Percentiles rank a stretch among this genome's conserved stretches.
Conservation (phyloP, 768 basidiomycete species). For the Panus rudis region DNA sequence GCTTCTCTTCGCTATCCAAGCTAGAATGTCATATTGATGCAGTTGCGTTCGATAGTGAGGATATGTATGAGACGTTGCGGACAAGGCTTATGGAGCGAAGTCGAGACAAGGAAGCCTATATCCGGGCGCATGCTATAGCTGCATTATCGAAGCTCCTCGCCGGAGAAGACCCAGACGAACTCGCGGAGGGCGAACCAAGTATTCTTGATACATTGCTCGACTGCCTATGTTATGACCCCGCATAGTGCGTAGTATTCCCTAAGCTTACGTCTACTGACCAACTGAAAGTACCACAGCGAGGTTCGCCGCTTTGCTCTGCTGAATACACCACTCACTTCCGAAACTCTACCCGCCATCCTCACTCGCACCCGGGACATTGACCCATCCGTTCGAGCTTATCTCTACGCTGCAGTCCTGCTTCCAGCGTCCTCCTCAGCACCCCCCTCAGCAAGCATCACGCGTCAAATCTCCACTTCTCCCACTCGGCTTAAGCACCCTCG, state of each 20-base stretch:
- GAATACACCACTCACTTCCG: conserved; percentile 31
- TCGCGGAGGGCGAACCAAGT: conserved; percentile 22
- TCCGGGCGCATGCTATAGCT: conserved; percentile 39
- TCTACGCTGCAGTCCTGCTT: conserved; percentile 30
- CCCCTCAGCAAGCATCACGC: neutral
- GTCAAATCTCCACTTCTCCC: conserved; percentile 5
- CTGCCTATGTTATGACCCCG: conserved; percentile 35
- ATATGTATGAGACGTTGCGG: conserved; percentile 34
- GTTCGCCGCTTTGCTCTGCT: conserved; percentile 45
- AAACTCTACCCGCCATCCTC: conserved; percentile 34
- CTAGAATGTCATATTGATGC: too few species aligned
- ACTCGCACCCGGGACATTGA: conserved; percentile 42
- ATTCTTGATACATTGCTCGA: conserved; percentile 30
- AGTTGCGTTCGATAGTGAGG: conserved; percentile 27
- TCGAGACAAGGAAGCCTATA: conserved; percentile 38
- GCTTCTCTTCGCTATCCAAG: too few species aligned
- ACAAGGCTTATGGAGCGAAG: conserved; percentile 33
- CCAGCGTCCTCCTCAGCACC: neutral
- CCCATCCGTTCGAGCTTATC: conserved; percentile 32
- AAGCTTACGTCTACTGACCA: neutral
- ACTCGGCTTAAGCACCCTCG: conserved; percentile 25
- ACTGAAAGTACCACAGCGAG: conserved; percentile 27
- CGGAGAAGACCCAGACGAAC: conserved; percentile 29
- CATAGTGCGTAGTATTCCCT: conserved; percentile 29
- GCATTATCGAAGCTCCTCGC: conserved; percentile 38